Conservation (phyloP, 352 stramenopile species). For the Phytophthora litchii region DNA sequence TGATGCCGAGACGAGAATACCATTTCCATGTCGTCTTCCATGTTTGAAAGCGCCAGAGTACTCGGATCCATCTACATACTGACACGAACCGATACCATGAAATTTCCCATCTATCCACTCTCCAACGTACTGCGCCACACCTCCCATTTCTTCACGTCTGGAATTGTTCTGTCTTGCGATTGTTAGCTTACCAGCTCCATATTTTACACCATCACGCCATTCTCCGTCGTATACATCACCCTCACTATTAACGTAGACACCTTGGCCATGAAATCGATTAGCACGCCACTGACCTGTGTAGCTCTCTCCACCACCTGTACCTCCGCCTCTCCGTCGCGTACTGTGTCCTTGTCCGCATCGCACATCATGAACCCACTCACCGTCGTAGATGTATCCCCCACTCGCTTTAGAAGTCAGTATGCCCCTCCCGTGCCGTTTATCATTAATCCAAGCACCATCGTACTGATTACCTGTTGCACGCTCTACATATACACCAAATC, state of each 20-base stretch:
- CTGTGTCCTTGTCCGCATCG: slow-evolving; percentile 74
- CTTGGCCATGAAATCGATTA: slow-evolving; percentile 71
- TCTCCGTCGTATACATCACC: slow-evolving; percentile 77
- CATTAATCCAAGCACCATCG: slow-evolving; percentile 72
- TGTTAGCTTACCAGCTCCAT: slow-evolving; percentile 71
- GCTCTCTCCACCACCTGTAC: slow-evolving; percentile 47
- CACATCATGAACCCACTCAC: slow-evolving; percentile 77
- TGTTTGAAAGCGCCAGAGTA: slow-evolving; percentile 88
- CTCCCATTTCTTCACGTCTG: slow-evolving; percentile 30
- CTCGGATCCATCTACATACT: slow-evolving; percentile 87
- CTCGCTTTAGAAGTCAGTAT: slow-evolving; percentile 64
- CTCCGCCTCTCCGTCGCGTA: slow-evolving; percentile 56
- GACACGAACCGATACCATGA: slow-evolving; percentile 81
- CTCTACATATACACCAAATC: slow-evolving; percentile 78
- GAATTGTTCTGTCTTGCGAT: slow-evolving; percentile 20
- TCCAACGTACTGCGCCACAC: slow-evolving; percentile 66
- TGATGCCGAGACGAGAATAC: slow-evolving; percentile 45
- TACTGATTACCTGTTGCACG: slow-evolving; percentile 78
- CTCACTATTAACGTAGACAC: slow-evolving; percentile 66
- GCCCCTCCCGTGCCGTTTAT: slow-evolving; percentile 73
- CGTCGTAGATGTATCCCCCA: slow-evolving; percentile 76
- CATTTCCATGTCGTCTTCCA: slow-evolving; percentile 77
- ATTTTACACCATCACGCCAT: slow-evolving; percentile 51
- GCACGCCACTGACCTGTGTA: slow-evolving; percentile 72
- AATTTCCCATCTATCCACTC: slow-evolving; percentile 68